Conservation (phyloP, 371 early-diverging fungal species). For the Catenaria anguillulae region DNA sequence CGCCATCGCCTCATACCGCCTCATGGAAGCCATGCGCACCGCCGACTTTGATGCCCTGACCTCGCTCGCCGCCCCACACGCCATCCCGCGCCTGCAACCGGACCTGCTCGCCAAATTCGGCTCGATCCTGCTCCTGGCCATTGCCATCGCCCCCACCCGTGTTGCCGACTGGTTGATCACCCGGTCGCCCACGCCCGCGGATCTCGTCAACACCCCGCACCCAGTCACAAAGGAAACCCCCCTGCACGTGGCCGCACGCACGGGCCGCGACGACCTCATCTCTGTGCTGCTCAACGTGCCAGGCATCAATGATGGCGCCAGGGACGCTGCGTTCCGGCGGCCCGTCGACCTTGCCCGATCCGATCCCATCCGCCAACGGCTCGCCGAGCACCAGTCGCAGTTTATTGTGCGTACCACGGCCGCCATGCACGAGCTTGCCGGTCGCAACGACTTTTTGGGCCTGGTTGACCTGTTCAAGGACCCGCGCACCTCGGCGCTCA, state of each 20-base stretch:
- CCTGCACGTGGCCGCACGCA: slow-evolving; percentile 21
- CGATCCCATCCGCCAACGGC: slow-evolving; percentile 3
- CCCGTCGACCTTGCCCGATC: slow-evolving; percentile 18
- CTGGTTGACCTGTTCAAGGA: slow-evolving; percentile 27
- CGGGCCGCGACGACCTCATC: slow-evolving; percentile 17
- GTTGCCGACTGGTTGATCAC: slow-evolving; percentile 18
- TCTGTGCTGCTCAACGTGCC: slow-evolving; percentile 18
- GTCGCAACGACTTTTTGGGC: slow-evolving; percentile 3
- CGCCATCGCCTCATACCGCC: slow-evolving; percentile 15
- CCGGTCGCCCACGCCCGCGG: neutral
- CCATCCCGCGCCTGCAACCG: neutral
- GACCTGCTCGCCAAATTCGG: slow-evolving; percentile 13
- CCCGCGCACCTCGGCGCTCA: slow-evolving; percentile 24
- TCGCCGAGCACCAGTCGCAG: slow-evolving; percentile 11
- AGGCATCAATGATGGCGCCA: slow-evolving; percentile 18
- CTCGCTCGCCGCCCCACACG: slow-evolving; percentile 5
- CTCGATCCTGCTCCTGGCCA: slow-evolving; percentile 20
- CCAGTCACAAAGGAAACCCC: slow-evolving; percentile 22
- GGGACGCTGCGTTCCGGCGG: slow-evolving; percentile 15
- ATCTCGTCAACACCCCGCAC: slow-evolving; percentile 14
- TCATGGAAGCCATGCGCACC: slow-evolving; percentile 19
- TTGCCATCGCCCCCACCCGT: slow-evolving; percentile 16
- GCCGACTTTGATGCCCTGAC: slow-evolving; percentile 15
- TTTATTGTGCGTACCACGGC: slow-evolving; percentile 11
- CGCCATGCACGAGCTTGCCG: slow-evolving; percentile 8